A percentile compares a stretch with the other conserved stretches of the same genome.
Evolutionary conservation across 78 protist species (phyloP).

Genomic region (Polysphondylium violaceum): DNA sequence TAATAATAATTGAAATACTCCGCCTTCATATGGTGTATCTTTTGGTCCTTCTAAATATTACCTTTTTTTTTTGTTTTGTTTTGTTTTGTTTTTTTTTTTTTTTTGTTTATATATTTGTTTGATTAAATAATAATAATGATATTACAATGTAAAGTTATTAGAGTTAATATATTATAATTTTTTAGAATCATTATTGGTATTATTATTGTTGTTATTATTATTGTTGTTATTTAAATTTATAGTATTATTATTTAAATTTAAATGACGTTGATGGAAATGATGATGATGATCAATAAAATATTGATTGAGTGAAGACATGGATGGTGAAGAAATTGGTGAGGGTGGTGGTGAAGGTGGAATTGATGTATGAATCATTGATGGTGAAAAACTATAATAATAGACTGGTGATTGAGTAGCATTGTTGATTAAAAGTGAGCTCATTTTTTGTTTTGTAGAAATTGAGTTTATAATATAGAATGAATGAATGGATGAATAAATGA

Average conservation of each 20-base stretch:
- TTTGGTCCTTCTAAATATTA: constrained; percentile 52
- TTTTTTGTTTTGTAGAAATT: background rate
- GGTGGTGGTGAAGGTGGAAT: constrained; percentile 66
- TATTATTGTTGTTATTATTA: background rate
- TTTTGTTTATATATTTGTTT: background rate
- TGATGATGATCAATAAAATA: background rate
- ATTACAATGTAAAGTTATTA: too few species aligned
- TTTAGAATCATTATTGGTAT: background rate
- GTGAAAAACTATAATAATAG: constrained; percentile 55
- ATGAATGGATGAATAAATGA: too few species aligned
- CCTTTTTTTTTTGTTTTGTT: background rate
- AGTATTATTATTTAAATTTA: background rate
- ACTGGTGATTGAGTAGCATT: constrained; percentile 30
- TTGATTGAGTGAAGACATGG: background rate
- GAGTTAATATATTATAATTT: background rate
- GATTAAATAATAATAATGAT: background rate
- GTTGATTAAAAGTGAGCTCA: background rate
- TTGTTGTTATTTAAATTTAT: background rate
- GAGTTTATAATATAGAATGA: too few species aligned
- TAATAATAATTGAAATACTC: constrained; percentile 24
- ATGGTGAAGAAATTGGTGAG: constrained; percentile 27
- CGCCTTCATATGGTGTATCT: constrained; percentile 57
- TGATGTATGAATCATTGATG: constrained; percentile 9
- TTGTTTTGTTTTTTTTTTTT: background rate
- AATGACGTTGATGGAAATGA: background rate